phyloP scores from a whole-genome alignment of 495 filamentous ascomycete species.

The Delitschia confertaspora region DNA sequence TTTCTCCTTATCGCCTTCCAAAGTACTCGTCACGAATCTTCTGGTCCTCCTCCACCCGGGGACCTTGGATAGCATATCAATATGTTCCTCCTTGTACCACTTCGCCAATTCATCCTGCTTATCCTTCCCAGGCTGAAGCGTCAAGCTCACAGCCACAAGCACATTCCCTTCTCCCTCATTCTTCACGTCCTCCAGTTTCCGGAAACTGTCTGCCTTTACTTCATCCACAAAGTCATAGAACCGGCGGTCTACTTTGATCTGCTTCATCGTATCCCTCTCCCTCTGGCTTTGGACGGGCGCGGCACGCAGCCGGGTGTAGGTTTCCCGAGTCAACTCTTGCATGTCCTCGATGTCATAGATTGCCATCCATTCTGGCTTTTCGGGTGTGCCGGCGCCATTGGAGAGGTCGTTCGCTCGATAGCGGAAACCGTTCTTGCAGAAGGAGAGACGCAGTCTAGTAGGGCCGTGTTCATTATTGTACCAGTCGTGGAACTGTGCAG shows the following conservation, averaged over 20 bases:
- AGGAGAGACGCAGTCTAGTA: conserved; percentile 61
- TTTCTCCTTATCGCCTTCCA: conserved; percentile 40
- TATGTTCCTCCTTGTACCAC: conserved; percentile 68
- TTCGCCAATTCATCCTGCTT: conserved; percentile 49
- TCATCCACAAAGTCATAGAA: conserved; percentile 56
- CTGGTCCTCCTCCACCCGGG: conserved; percentile 68
- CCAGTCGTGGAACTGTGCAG: conserved; percentile 75
- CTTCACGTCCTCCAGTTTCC: conserved; percentile 51
- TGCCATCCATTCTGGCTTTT: conserved; percentile 61
- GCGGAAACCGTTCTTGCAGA: conserved; percentile 65
- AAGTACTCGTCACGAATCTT: conserved; percentile 50
- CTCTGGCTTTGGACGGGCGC: conserved; percentile 57
- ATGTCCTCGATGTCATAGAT: conserved; percentile 73
- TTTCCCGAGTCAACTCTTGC: conserved; percentile 53
- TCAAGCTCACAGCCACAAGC: conserved; percentile 52
- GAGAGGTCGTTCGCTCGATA: conserved; percentile 57
- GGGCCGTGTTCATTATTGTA: conserved; percentile 87
- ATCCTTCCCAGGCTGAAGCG: conserved; percentile 43
- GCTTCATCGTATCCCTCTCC: conserved; percentile 65
- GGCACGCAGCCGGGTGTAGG: conserved; percentile 58
- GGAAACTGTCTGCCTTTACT: conserved; percentile 45
- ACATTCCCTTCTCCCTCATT: conserved; percentile 52
- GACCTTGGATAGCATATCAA: conserved; percentile 58
- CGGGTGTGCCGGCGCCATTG: conserved; percentile 9
- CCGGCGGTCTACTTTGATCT: conserved; percentile 60